Evolutionary conservation across 768 basidiomycete genomes (phyloP), one percentile per base, ranked within the genome.

Genomic region (Pleurotus tuber-regium): DNA sequence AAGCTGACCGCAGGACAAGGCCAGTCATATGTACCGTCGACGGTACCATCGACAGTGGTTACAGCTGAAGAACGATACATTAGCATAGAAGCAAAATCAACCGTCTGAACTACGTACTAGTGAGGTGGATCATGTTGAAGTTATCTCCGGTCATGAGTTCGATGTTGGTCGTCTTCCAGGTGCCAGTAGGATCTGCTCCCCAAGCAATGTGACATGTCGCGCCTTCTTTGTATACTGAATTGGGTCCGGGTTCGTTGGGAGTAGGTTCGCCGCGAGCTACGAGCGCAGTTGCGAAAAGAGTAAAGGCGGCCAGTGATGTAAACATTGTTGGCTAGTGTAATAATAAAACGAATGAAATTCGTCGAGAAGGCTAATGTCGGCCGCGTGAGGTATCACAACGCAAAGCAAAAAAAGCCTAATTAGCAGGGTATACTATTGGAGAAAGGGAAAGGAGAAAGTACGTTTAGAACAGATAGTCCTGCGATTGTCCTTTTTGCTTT

Each of bases 101-200:
- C 43, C 11, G 28, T 43, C 12, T 41, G 19, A 24, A 30, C 14
- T 26, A 72, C 84, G 53, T 56, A 89, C 87, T 82, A 10, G 83
- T 80, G 51, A 92, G 56, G 58, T 74, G 78, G 33, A 81, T 61
- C 89, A 92, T 92, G 31, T 75, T 55, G 44, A 76, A 66, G 69
- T 93, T 92, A 61, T 76, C 63, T 4, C 90, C 91, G 1, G 86
- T 84, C 89, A 89, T 92, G 64, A 92, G 78, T 63, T 89, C 72
- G 51, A 93, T 87, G 55, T 74, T 68, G 82, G 87, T 89, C 54
- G 70, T 64, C 62, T 78, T 83, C 91, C 91, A 93, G 2, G 70
- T 73, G 23, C 55, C 53, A 4, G 67, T 51, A n/a, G n/a, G n/a
- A 60, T 90, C 89, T 5, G 70, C 74, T 1, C 61, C 60, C 90